A percentile compares a stretch with the other conserved stretches of the same genome.
phyloP scores from a whole-genome alignment of 768 basidiomycete species.

The Candolleomyces efflorescens region DNA sequence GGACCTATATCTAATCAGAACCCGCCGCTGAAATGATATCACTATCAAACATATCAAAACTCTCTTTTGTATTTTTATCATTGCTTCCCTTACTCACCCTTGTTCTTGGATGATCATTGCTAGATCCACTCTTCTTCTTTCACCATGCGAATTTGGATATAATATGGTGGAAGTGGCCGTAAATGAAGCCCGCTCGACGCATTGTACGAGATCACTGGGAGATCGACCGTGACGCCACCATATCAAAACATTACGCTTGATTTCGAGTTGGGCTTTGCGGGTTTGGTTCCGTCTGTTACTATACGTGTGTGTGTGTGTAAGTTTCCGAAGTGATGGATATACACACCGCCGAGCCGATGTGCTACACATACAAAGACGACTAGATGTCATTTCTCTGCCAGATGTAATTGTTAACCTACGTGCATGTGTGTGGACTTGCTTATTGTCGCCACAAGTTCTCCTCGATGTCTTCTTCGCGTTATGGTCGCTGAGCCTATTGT shows the following conservation, averaged over 20 bases:
- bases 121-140: constrained; percentile 37
- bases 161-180: constrained; percentile 39
- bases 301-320: too few species aligned
- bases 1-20: too few species aligned
- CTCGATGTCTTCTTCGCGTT: too few species aligned
- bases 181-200: constrained; percentile 17
- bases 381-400: constrained; percentile 1
- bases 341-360: constrained; percentile 18
- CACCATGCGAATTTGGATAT: constrained; percentile 37
- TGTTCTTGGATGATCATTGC: not conserved
- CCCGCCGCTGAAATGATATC: too few species aligned
- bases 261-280: constrained; percentile 22
- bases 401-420: not conserved
- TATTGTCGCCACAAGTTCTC: not conserved
- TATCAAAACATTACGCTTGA: constrained; percentile 28
- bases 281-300: constrained; percentile 20
- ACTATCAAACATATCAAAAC: too few species aligned
- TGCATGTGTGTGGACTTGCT: not conserved
- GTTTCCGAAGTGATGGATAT: constrained; percentile 30
- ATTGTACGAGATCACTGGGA: constrained; percentile 33
- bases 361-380: constrained; percentile 27
- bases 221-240: constrained; percentile 23
- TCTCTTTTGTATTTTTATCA: not conserved
- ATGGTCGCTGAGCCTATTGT: too few species aligned
- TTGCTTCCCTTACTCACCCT: not conserved